Evolutionary conservation across 208 protist genomes (phyloP).

Genomic region (Histomonas meleagridis): DNA sequence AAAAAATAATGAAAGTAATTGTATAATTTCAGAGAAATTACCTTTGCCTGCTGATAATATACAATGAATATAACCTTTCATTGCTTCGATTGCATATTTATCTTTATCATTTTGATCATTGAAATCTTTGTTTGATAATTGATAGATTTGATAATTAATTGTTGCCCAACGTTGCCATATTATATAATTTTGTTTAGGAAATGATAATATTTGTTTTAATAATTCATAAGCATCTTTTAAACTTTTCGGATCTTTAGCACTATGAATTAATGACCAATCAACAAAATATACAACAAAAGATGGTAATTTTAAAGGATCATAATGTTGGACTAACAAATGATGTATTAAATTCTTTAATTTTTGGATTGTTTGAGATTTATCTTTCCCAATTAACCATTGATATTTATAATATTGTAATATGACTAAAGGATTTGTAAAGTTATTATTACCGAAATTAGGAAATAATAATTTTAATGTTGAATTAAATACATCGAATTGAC

Average conservation of each 20-base stretch:
- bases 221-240: neutral
- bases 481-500: conserved; percentile 8
- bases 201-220: neutral
- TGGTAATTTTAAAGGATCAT: no score
- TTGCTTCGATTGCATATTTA: neutral
- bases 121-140: neutral
- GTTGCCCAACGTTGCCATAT: neutral
- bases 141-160: neutral
- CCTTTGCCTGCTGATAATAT: neutral
- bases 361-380: neutral
- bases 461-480: conserved; percentile 19
- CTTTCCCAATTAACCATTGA: neutral
- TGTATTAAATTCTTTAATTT: no score
- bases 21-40: conserved; percentile 16
- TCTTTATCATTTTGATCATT: no score
- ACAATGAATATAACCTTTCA: conserved; percentile 11
- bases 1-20: neutral
- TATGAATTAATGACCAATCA: neutral
- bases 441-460: neutral
- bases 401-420: neutral
- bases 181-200: neutral
- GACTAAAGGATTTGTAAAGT: neutral
- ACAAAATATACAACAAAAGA: neutral
- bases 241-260: neutral
- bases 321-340: no score